A percentile compares a stretch with the other conserved stretches of the same genome.
Evolutionary conservation across 495 filamentous ascomycete species (phyloP).

Genomic region (Penicillium antarcticum): DNA sequence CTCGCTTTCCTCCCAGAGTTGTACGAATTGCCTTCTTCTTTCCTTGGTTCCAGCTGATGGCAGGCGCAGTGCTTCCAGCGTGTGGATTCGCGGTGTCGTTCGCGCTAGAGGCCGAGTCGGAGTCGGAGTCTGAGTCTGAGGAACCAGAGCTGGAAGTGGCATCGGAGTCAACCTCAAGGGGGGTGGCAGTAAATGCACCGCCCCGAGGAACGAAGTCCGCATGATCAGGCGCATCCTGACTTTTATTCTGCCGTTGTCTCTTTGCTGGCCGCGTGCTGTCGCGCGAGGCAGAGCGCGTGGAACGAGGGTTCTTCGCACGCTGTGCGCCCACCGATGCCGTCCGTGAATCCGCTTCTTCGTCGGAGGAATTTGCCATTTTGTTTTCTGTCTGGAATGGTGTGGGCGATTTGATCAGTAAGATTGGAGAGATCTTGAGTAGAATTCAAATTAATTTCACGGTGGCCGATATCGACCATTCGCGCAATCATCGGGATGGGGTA

Average conservation of each 20-base stretch:
- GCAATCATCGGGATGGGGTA: slow-evolving; percentile 1
- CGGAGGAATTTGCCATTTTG: slow-evolving; percentile 12
- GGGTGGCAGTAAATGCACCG: slow-evolving; percentile 30
- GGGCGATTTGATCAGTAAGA: neutral
- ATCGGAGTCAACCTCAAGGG: slow-evolving; percentile 35
- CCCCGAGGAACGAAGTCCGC: slow-evolving; percentile 40
- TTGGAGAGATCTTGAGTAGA: neutral
- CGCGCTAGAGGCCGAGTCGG: slow-evolving; percentile 11
- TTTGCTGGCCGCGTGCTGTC: slow-evolving; percentile 29
- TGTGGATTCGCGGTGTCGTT: slow-evolving; percentile 17
- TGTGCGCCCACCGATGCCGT: slow-evolving; percentile 37
- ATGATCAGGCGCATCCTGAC: slow-evolving; percentile 20
- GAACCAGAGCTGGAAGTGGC: slow-evolving; percentile 30
- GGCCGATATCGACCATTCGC: slow-evolving; percentile 10
- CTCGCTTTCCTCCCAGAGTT: slow-evolving; percentile 24
- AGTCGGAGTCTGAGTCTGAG: slow-evolving; percentile 20
- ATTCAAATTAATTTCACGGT: slow-evolving; percentile 26
- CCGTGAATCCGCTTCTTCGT: slow-evolving; percentile 42
- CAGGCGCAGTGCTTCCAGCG: slow-evolving; percentile 25
- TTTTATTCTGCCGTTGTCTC: slow-evolving; percentile 26
- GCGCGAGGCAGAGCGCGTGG: slow-evolving; percentile 19
- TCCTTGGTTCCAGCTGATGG: slow-evolving; percentile 42
- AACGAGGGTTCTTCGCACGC: slow-evolving; percentile 17
- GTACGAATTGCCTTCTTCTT: slow-evolving; percentile 36
- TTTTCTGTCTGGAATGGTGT: neutral